A percentile compares a stretch with the other conserved stretches of the same genome.
phyloP scores from a whole-genome alignment of 257 asterid species.

The Solanum chilense region DNA sequence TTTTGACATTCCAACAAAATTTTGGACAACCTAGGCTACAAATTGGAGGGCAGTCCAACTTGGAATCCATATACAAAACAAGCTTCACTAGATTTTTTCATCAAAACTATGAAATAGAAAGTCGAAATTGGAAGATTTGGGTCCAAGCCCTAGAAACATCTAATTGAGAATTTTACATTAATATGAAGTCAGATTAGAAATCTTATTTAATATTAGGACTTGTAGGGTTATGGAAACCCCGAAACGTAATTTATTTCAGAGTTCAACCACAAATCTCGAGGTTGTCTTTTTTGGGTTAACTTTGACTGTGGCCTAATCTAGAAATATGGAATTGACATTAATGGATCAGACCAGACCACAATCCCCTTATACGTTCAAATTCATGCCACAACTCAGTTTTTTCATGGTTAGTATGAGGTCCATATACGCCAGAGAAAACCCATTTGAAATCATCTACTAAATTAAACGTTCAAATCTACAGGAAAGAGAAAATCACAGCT shows the following conservation, averaged over 20 bases:
- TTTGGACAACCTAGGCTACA: neutral
- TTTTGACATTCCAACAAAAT: neutral
- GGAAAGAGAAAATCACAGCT: neutral
- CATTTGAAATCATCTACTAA: neutral
- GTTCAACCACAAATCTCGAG: neutral
- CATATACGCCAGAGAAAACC: neutral
- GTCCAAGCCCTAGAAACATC: neutral
- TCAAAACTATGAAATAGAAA: neutral
- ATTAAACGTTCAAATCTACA: neutral
- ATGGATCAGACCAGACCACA: neutral
- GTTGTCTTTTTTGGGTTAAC: neutral
- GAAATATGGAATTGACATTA: neutral
- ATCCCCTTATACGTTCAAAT: neutral
- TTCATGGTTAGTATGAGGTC: neutral
- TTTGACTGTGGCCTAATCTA: neutral
- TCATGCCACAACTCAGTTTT: neutral
- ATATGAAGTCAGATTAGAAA: neutral
- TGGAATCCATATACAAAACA: neutral
- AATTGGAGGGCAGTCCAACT: neutral
- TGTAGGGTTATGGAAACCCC: neutral
- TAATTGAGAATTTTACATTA: neutral
- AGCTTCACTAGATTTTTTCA: neutral
- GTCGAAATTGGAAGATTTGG: neutral
- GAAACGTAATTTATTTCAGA: neutral
- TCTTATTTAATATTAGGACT: neutral